phyloP scores from a whole-genome alignment of 148 eudicot genomes.

The Chenopodium berlandieri region DNA sequence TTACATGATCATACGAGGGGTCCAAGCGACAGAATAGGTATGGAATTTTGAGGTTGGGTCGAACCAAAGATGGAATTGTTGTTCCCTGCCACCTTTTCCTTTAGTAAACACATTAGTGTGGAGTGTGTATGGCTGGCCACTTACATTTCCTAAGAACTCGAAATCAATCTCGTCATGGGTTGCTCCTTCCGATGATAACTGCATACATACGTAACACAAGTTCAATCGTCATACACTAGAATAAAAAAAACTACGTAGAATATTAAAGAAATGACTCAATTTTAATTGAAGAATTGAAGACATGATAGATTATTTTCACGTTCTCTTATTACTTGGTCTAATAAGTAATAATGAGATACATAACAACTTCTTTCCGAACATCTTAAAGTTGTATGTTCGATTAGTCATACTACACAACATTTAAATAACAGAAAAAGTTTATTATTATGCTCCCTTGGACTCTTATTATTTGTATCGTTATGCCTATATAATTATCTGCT shows the following conservation, averaged over 20 bases:
- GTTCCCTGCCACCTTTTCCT: conserved; percentile 60
- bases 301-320: no score
- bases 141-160: conserved; percentile 58
- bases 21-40: conserved; percentile 55
- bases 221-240: neutral
- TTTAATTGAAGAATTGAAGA: no score
- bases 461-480: neutral
- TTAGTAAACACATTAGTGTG: conserved; percentile 63
- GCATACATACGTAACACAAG: conserved; percentile 17
- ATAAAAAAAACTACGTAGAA: no score
- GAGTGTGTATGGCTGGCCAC: conserved; percentile 57
- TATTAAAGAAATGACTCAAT: no score
- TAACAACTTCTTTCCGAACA: no score
- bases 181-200: conserved; percentile 57
- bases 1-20: conserved; percentile 46
- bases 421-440: no score
- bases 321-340: no score
- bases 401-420: no score
- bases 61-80: conserved; percentile 66
- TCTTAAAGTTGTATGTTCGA: no score
- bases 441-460: no score
- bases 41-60: conserved; percentile 60
- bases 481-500: neutral
- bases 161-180: conserved; percentile 62
- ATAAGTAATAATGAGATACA: no score